A percentile compares a stretch with the other conserved stretches of the same genome.
phyloP scores from a whole-genome alignment of 2,329 filamentous ascomycete genomes.

The Ophiostoma himal-ulmi region DNA sequence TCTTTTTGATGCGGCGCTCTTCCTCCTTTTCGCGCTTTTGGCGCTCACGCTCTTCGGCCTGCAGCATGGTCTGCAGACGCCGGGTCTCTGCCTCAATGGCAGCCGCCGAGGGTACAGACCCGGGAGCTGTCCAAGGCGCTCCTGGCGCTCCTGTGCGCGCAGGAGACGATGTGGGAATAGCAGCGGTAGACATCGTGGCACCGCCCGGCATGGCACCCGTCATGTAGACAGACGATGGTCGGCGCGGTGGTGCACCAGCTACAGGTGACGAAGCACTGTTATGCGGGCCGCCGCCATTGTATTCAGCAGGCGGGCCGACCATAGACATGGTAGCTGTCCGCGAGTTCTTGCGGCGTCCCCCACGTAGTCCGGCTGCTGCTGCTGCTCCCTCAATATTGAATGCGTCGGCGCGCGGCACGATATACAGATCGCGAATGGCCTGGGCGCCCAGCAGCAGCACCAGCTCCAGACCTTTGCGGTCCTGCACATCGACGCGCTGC shows the following conservation, averaged over 20 bases:
- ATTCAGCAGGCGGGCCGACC: not conserved
- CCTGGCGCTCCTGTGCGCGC: not conserved
- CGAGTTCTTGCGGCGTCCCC: slow-evolving; percentile 37
- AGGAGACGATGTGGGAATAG: not conserved
- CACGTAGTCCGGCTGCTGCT: slow-evolving; percentile 17
- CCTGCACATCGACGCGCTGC: slow-evolving; percentile 83
- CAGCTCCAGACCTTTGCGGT: slow-evolving; percentile 87
- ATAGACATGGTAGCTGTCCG: slow-evolving; percentile 32
- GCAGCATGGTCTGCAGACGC: slow-evolving; percentile 55
- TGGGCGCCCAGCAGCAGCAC: slow-evolving; percentile 61
- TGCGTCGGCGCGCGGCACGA: slow-evolving; percentile 60
- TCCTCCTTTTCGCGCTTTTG: slow-evolving; percentile 51
- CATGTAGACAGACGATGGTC: slow-evolving; percentile 10
- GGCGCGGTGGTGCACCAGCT: not conserved
- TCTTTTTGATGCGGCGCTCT: slow-evolving; percentile 55
- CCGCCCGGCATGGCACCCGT: not conserved
- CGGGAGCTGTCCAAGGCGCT: not conserved
- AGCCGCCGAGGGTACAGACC: slow-evolving; percentile 30
- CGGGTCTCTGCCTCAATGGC: slow-evolving; percentile 71
- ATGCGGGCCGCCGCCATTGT: not conserved
- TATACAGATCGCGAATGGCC: slow-evolving; percentile 60
- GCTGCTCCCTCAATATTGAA: slow-evolving; percentile 64
- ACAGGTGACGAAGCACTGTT: not conserved
- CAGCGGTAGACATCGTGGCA: slow-evolving; percentile 18
- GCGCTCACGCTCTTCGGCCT: slow-evolving; percentile 49